Percentiles rank a stretch among this genome's conserved stretches.
These are phyloP conservation scores for Xylaria flabelliformis DNA, from an alignment of 495 filamentous ascomycete species.

Conservation along the genomic window DNA sequence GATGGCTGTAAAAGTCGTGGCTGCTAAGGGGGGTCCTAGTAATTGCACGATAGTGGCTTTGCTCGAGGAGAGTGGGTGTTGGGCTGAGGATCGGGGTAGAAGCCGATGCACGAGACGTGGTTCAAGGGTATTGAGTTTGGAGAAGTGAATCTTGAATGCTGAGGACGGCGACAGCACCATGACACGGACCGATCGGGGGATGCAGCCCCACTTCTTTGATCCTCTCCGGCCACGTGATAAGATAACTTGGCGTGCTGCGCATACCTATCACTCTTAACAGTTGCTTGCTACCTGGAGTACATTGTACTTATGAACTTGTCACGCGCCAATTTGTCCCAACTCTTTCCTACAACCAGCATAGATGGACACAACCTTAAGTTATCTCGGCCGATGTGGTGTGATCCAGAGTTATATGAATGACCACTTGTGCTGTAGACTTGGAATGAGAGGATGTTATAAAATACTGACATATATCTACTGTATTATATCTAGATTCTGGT, in stretches of 20 bases:
- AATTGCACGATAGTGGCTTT: constrained; percentile 22
- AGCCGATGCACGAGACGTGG: constrained; percentile 31
- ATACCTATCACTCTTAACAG: too few relatives aligned
- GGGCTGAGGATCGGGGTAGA: constrained; percentile 28
- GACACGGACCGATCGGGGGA: constrained; percentile 22
- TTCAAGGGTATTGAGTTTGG: constrained; percentile 22
- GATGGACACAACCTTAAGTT: neutral
- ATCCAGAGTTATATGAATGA: neutral
- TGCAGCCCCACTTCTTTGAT: constrained; percentile 17
- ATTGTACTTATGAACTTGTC: too few relatives aligned
- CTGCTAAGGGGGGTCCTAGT: constrained; percentile 16
- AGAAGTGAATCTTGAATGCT: constrained; percentile 28
- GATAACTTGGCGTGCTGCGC: neutral
- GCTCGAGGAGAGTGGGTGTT: constrained; percentile 13
- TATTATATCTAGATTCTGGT: too few relatives aligned
- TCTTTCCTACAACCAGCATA: neutral
- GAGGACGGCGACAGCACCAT: constrained; percentile 6
- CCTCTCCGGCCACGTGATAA: constrained; percentile 24
- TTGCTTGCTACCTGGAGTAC: neutral
- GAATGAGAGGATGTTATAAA: neutral
- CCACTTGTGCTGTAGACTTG: neutral
- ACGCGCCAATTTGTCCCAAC: neutral
- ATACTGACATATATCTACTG: neutral
- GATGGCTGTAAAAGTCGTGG: constrained; percentile 25
- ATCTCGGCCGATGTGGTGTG: neutral